Conservation (phyloP, 208 protist species). For the Leishmania arabica region DNA sequence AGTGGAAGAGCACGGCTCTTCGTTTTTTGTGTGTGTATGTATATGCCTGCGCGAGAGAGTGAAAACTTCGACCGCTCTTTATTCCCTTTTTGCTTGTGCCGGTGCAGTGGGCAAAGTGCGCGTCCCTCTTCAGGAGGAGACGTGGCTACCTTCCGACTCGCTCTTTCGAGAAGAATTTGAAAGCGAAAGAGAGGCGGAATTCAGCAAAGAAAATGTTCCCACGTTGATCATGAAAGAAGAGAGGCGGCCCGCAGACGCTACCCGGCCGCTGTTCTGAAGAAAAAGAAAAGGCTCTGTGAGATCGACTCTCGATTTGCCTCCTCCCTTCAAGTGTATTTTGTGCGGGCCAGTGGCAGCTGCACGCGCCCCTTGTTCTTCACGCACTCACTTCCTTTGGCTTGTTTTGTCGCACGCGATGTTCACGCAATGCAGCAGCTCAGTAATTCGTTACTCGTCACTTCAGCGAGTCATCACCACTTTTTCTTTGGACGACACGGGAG, state of each 20-base stretch:
- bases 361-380: neutral
- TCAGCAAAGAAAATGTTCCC: neutral
- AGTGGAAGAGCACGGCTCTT: neutral
- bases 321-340: neutral
- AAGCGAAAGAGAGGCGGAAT: conserved; percentile 20
- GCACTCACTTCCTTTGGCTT: neutral
- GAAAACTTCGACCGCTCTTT: neutral
- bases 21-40: neutral
- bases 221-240: neutral
- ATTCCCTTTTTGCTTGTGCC: neutral
- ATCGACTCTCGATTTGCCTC: neutral
- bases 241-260: neutral
- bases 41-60: neutral
- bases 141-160: conserved; percentile 2
- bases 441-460: neutral
- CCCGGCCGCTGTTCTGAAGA: neutral
- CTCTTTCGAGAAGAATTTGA: conserved; percentile 13
- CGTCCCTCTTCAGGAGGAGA: neutral
- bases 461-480: neutral
- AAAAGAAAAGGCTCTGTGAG: neutral
- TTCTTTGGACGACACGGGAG: neutral
- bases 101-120: neutral
- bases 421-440: neutral
- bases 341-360: neutral
- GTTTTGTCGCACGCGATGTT: neutral